A percentile compares a stretch with the other conserved stretches of the same genome.
Conservation (phyloP, 768 basidiomycete species). For the Piloderma croceum region DNA sequence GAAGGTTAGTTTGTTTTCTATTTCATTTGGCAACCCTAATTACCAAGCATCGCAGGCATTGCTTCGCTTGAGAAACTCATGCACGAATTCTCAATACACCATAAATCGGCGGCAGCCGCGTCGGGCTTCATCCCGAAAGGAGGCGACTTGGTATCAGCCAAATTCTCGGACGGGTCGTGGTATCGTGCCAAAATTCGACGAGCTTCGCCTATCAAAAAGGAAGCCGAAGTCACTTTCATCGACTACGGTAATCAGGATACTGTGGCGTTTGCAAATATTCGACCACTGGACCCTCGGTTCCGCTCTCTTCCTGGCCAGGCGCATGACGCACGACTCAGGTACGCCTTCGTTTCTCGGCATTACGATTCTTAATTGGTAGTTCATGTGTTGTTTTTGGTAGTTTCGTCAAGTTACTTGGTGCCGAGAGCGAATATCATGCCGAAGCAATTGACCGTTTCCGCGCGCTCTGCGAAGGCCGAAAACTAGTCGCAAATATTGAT, state of each 20-base stretch:
- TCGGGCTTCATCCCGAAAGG: slow-evolving; percentile 73
- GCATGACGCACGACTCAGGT: slow-evolving; percentile 90
- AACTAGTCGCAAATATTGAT: slow-evolving; percentile 94
- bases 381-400: slow-evolving; percentile 40
- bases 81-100: slow-evolving; percentile 87
- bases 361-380: not conserved
- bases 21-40: slow-evolving; percentile 1
- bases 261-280: slow-evolving; percentile 73
- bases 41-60: slow-evolving; percentile 54
- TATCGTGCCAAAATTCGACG: slow-evolving; percentile 91
- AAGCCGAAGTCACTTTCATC: slow-evolving; percentile 93
- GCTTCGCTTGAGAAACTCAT: slow-evolving; percentile 90
- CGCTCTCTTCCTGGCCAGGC: slow-evolving; percentile 88
- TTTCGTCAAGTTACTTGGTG: slow-evolving; percentile 78
- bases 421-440: slow-evolving; percentile 78
- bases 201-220: slow-evolving; percentile 82
- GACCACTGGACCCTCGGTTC: slow-evolving; percentile 89
- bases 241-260: slow-evolving; percentile 94
- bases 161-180: slow-evolving; percentile 92
- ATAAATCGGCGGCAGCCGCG: slow-evolving; percentile 58
- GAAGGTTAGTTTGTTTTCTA: slow-evolving; percentile 54
- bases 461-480: slow-evolving; percentile 82
- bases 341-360: slow-evolving; percentile 10
- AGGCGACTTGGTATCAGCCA: slow-evolving; percentile 90
- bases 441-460: slow-evolving; percentile 89